Percentiles rank a stretch among this genome's conserved stretches.
phyloP scores from a whole-genome alignment of 192 early-diverging fungal genomes.

The Mortierella hygrophila region DNA sequence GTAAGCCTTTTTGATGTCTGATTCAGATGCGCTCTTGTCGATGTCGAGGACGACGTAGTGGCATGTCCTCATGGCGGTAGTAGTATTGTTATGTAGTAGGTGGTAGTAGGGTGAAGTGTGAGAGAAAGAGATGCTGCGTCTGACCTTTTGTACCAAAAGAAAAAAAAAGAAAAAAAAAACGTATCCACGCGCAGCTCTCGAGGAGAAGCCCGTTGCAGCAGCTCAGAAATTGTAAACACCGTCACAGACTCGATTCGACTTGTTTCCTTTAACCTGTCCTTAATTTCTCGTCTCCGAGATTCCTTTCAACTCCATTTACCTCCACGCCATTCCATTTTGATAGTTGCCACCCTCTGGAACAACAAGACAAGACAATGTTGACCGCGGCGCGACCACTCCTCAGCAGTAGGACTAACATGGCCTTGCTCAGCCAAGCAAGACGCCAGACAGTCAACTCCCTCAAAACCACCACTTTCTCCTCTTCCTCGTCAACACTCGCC shows the following conservation, averaged over 20 bases:
- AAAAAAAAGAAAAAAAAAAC: background rate
- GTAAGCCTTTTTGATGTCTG: slow-evolving; percentile 93
- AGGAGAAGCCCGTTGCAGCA: background rate
- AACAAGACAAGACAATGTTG: background rate
- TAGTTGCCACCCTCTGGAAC: background rate
- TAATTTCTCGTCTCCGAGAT: background rate
- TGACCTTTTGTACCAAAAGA: background rate
- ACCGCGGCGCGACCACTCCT: slow-evolving; percentile 10
- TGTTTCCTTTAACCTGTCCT: background rate
- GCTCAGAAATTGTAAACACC: background rate
- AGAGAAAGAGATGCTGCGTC: background rate
- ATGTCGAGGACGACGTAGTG: slow-evolving; percentile 94
- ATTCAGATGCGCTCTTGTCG: slow-evolving; percentile 74
- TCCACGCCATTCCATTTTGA: background rate
- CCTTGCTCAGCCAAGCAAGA: background rate
- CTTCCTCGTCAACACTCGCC: background rate
- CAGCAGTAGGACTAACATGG: background rate
- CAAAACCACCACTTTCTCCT: background rate
- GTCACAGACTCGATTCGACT: background rate
- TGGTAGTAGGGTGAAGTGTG: background rate
- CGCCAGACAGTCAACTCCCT: background rate
- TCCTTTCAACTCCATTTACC: background rate
- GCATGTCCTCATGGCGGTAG: slow-evolving; percentile 72
- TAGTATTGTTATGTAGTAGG: background rate
- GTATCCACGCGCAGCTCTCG: background rate